Evolutionary conservation across 78 protist species (phyloP), one percentile per base, ranked within the genome.

Genomic region (Planoprotostelium fungivorum): DNA sequence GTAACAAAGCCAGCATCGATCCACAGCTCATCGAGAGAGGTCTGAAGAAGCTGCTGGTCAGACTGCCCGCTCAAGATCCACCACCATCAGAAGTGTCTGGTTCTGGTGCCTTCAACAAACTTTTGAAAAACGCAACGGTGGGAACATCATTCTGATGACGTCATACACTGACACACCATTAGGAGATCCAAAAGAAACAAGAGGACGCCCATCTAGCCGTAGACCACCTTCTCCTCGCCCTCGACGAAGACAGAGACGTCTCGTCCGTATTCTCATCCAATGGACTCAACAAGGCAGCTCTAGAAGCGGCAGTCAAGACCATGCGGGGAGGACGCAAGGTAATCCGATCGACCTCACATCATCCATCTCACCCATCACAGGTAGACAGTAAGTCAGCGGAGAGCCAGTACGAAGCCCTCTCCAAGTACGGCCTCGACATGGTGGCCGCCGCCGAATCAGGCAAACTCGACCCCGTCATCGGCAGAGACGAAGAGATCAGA

Each of bases 401-500:
- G 35, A 88, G 92, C 1, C 89, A 92, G 29, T 94, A 88, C 89
- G 98, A 96, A 36, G 97, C 97, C 31, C 94, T 98, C 34, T 23
- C 37, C 36, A 93, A 96, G 91, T 98, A 96, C 89, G 96, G 96
- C 28, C 38, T 51, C 31, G 98, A 98, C 87, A 89, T 98, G 36
- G 86, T 86, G 1, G 83, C 87, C 84, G 90, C 34, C 16, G 99
- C 99, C 9, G 94, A 89, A 39, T 91, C 92, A 1, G 99, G 99
- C 36, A 92, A 96, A 89, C 96, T 99, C 0, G 99, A 99, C 94
- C 99, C 99, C 0, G 99, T 98, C 88, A 97, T 99, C 38, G 99
- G 97, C 36, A 91, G 99, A 29, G 99, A 98, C 84, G 99, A 98
- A 29, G 99, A 98, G 91, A 97, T 99, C 63, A 92, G 99, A 0